Evolutionary conservation across 306 rosid species (phyloP).

Genomic region (Amphicarpaea edgeworthii): DNA sequence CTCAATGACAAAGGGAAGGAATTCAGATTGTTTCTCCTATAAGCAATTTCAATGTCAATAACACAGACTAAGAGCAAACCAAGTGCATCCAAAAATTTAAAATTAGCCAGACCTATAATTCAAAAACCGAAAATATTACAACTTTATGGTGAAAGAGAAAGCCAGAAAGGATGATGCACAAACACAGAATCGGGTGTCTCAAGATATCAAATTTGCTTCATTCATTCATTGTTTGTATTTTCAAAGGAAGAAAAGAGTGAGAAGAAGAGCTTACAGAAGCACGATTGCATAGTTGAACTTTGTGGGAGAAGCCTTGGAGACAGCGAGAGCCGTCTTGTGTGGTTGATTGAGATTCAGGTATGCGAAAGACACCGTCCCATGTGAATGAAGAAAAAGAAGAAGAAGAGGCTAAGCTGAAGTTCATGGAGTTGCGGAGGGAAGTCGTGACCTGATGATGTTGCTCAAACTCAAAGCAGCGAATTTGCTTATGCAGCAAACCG

Average conservation of each 20-base stretch:
- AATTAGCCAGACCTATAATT: conserved; percentile 32
- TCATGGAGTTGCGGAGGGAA: conserved; percentile 14
- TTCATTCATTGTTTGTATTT: neutral
- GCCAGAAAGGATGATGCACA: neutral
- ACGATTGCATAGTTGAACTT: conserved; percentile 81
- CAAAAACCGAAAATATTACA: neutral
- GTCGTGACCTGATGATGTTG: conserved; percentile 26
- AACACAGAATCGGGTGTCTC: conserved; percentile 24
- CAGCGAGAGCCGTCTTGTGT: conserved; percentile 54
- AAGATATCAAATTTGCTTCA: neutral
- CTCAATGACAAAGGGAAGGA: conserved; percentile 75
- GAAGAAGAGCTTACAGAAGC: conserved; percentile 61
- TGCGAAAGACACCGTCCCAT: conserved; percentile 65
- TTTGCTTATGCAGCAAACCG: neutral
- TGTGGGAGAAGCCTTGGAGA: conserved; percentile 70
- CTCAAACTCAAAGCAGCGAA: too few relatives aligned
- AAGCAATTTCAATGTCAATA: conserved; percentile 39
- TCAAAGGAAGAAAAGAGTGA: neutral
- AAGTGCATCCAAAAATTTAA: neutral
- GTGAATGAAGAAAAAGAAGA: too few relatives aligned
- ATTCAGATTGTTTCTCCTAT: conserved; percentile 76
- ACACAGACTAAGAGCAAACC: conserved; percentile 8
- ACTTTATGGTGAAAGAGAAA: neutral
- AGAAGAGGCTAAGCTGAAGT: conserved; percentile 32
- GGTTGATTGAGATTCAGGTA: conserved; percentile 50